Conservation (phyloP, 176 grass and related monocot genomes). For the Avena eriantha region DNA sequence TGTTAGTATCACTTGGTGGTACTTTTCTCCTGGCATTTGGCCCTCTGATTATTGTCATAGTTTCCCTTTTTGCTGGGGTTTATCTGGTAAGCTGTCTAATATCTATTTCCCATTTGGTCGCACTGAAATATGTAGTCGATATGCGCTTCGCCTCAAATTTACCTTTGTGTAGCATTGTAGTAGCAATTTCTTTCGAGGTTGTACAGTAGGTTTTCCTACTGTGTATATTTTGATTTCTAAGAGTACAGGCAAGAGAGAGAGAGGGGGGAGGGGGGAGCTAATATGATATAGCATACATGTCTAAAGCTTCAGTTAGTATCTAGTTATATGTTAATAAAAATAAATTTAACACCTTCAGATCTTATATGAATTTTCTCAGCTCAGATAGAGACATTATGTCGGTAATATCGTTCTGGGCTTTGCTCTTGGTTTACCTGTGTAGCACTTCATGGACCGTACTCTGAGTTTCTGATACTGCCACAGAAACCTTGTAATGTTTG, state of each 20-base stretch:
- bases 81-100: slow-evolving; percentile 64
- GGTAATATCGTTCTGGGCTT: background rate
- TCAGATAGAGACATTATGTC: background rate
- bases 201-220: no score
- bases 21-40: slow-evolving; percentile 93
- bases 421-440: background rate
- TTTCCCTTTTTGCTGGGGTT: slow-evolving; percentile 73
- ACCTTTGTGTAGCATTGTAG: background rate
- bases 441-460: background rate
- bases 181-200: background rate
- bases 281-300: background rate
- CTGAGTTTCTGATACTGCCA: background rate
- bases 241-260: no score
- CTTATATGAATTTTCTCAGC: background rate
- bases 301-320: background rate
- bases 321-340: background rate
- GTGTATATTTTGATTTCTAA: no score
- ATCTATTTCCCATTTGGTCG: background rate
- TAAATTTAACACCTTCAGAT: background rate
- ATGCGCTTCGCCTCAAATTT: background rate
- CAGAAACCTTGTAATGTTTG: background rate
- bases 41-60: slow-evolving; percentile 69
- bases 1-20: slow-evolving; percentile 78
- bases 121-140: background rate
- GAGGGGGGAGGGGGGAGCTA: no score